Evolutionary conservation across 1,284 basidiomycete species (phyloP).

Genomic region (Apiotrichum veenhuisii): DNA sequence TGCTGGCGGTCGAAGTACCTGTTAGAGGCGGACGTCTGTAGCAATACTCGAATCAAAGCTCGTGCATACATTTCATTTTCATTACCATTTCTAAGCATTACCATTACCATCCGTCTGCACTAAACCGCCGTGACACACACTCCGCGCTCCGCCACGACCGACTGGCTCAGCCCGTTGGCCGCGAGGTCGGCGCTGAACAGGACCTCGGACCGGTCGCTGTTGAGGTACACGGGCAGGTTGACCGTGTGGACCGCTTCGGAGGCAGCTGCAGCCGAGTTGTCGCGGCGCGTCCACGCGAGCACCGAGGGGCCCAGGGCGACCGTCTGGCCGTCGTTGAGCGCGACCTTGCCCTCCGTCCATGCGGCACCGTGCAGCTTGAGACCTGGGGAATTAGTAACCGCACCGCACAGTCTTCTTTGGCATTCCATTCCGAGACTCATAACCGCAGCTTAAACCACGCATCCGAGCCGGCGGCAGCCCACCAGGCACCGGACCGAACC

Average conservation of each 20-base stretch:
- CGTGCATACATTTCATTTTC: neutral
- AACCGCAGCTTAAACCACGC: neutral
- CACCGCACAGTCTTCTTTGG: neutral
- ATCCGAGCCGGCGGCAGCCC: constrained; percentile 44
- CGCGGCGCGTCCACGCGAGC: constrained; percentile 73
- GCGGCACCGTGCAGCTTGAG: constrained; percentile 78
- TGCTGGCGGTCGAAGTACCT: too few relatives aligned
- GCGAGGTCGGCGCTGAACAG: constrained; percentile 63
- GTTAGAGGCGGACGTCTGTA: too few relatives aligned
- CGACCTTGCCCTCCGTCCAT: constrained; percentile 64
- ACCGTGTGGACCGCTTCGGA: constrained; percentile 50
- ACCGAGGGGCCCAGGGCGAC: constrained; percentile 72
- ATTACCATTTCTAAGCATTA: neutral
- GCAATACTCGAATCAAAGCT: neutral
- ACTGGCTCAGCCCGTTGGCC: constrained; percentile 18
- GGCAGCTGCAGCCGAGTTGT: constrained; percentile 43
- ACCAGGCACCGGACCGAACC: constrained; percentile 75
- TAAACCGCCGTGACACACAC: constrained; percentile 38
- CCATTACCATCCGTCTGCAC: neutral
- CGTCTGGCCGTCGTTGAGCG: constrained; percentile 75
- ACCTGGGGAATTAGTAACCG: constrained; percentile 53
- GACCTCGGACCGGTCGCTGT: constrained; percentile 81
- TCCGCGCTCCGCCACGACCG: constrained; percentile 37
- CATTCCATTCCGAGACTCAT: neutral
- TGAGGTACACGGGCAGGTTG: constrained; percentile 86